Evolutionary conservation across 768 basidiomycete genomes (phyloP), one percentile per base, ranked within the genome.

Genomic region (Hygrocybe coccinea): DNA sequence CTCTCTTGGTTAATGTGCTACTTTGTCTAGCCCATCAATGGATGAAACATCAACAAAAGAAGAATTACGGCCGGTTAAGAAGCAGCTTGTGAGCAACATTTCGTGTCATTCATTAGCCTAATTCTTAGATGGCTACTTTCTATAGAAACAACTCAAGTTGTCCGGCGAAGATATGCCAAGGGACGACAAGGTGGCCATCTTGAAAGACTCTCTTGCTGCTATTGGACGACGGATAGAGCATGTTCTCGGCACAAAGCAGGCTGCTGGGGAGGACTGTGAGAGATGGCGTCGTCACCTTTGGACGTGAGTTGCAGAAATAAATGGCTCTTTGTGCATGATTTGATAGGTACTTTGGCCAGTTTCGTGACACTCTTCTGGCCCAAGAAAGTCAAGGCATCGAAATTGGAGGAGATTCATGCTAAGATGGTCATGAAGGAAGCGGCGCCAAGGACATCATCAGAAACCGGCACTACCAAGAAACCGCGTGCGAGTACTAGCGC

Each of bases 291-390:
- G 91, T 60, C 92, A 97, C 75, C 78, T 95, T n/a, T 97, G 94
- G 94, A 90, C 92, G 91, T 95, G 72, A 70, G 92, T 88, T 5
- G 25, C 22, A 12, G 36, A 49, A 35, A n/a, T n/a, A n/a, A 41
- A 39, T 33, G 48, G 2, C 15, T 2, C 2, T 4, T 43, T 43
- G 37, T 10, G 24, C 35, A 17, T 43, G 6, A 44, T 33, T 47
- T 33, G 9, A 41, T 14, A 19, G n/a, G 34, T 19, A 14, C 41
- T 22, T 53, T 51, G 15, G 49, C 50, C 64, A 94, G 91, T 35
- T 97, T 97, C 60, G 93, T 97, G 45, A 94, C 92, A 2, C 78
- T 93, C 53, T 97, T 97, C 73, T 97, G 95, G 95, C 95, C 95
- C 5, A 91, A 95, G 77, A 91, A 95, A 71, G 94, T 97, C 60